phyloP scores from a whole-genome alignment of 495 filamentous ascomycete genomes.

The Aspergillus mulundensis region DNA sequence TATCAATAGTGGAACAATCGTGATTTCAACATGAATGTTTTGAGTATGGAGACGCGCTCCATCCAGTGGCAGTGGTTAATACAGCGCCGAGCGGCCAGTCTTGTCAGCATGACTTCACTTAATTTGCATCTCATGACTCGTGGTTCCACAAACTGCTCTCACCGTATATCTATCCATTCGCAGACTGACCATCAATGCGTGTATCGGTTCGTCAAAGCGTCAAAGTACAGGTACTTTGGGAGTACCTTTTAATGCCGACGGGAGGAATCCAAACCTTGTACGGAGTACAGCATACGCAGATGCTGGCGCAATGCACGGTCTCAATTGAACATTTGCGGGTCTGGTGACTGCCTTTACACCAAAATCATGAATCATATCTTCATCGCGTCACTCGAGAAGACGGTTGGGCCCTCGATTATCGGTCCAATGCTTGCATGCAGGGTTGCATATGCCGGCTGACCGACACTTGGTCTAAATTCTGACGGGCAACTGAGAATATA shows the following conservation, averaged over 20 bases:
- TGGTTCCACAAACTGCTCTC: neutral
- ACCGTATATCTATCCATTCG: neutral
- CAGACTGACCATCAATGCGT: neutral
- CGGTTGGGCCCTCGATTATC: neutral
- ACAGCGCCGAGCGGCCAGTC: neutral
- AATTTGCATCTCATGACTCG: neutral
- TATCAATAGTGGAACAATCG: neutral
- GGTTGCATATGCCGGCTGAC: neutral
- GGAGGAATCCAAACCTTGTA: neutral
- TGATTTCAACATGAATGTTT: neutral
- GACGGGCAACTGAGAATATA: too few species aligned
- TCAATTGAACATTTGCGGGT: neutral
- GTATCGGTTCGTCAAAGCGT: neutral
- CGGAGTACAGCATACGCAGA: slow-evolving; percentile 6
- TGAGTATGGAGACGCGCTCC: neutral
- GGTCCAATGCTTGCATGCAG: neutral
- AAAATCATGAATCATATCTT: neutral
- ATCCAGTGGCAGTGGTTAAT: neutral
- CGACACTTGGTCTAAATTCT: neutral
- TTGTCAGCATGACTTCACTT: neutral
- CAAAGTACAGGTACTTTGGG: neutral
- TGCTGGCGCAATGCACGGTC: slow-evolving; percentile 2
- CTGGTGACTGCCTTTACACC: neutral
- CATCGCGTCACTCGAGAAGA: neutral
- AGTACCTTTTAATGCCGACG: neutral